phyloP scores from a whole-genome alignment of 371 early-diverging fungal genomes.

The Apophysomyces trapeziformis region DNA sequence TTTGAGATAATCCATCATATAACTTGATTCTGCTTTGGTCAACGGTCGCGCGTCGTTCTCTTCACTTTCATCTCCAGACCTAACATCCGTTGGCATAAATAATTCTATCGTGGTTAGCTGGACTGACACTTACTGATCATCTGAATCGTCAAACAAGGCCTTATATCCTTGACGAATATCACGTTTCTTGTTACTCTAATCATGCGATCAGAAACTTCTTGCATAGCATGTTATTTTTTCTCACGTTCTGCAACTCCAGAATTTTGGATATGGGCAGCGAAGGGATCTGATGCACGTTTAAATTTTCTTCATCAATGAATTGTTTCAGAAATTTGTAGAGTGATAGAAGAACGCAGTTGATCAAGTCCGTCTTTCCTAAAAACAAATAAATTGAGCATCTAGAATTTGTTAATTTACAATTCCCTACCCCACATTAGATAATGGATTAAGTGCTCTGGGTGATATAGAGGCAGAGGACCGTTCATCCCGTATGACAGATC shows the following conservation, averaged over 20 bases:
- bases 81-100: background rate
- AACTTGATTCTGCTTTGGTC: slow-evolving; percentile 35
- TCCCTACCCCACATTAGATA: slow-evolving; percentile 77
- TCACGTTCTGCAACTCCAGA: slow-evolving; percentile 57
- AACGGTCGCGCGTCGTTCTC: slow-evolving; percentile 37
- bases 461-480: slow-evolving; percentile 75
- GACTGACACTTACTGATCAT: slow-evolving; percentile 20
- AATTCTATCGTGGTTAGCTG: slow-evolving; percentile 4
- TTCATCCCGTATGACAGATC: slow-evolving; percentile 60
- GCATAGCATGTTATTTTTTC: background rate
- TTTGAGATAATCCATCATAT: slow-evolving; percentile 43
- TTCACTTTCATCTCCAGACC: slow-evolving; percentile 8
- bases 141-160: slow-evolving; percentile 39
- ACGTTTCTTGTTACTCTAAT: slow-evolving; percentile 11
- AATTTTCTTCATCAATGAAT: slow-evolving; percentile 50
- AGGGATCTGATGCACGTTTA: slow-evolving; percentile 47
- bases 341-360: slow-evolving; percentile 60
- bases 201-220: background rate
- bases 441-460: slow-evolving; percentile 75
- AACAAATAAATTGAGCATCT: background rate
- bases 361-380: slow-evolving; percentile 69
- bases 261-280: slow-evolving; percentile 57
- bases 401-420: background rate
- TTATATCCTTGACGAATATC: slow-evolving; percentile 23
- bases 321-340: slow-evolving; percentile 55